These are phyloP conservation scores for Thozetella sp. DNA, from an alignment of 495 filamentous ascomycete genomes.

Conservation along the genomic window DNA sequence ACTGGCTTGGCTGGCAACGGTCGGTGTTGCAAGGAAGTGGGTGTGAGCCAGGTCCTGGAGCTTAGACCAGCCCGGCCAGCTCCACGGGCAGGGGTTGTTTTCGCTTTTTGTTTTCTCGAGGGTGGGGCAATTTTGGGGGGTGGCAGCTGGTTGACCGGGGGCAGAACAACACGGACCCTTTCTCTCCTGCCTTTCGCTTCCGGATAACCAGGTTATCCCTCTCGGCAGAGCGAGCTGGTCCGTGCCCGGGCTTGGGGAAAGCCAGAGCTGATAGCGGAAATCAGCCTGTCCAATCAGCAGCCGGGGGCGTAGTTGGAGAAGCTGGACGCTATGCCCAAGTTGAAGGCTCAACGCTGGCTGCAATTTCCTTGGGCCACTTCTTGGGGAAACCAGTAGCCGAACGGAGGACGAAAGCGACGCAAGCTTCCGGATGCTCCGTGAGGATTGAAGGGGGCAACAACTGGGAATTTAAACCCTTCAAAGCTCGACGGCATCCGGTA, in stretches of 20 bases:
- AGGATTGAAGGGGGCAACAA: too few relatives aligned
- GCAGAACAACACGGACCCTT: not conserved
- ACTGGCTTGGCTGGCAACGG: too few relatives aligned
- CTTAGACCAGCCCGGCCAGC: not conserved
- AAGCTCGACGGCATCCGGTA: too few relatives aligned
- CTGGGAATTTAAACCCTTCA: too few relatives aligned
- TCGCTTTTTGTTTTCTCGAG: conserved; percentile 1
- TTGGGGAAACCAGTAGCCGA: not conserved
- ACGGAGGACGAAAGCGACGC: too few relatives aligned
- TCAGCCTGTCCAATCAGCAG: not conserved
- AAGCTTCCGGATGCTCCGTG: too few relatives aligned
- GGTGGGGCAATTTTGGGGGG: not conserved
- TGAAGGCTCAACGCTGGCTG: not conserved
- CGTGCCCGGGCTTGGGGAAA: not conserved
- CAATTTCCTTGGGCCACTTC: not conserved
- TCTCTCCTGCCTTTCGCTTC: not conserved
- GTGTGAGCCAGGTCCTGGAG: not conserved
- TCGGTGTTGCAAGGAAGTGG: not conserved
- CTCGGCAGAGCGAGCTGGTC: not conserved
- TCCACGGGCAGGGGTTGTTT: not conserved
- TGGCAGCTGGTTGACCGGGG: not conserved
- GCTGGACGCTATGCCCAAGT: not conserved
- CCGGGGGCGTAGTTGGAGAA: not conserved
- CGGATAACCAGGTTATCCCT: not conserved
- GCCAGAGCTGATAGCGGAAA: not conserved